Evolutionary conservation across 768 basidiomycete genomes (phyloP), one percentile per base, ranked within the genome.

Genomic region (Suillus variegatus): DNA sequence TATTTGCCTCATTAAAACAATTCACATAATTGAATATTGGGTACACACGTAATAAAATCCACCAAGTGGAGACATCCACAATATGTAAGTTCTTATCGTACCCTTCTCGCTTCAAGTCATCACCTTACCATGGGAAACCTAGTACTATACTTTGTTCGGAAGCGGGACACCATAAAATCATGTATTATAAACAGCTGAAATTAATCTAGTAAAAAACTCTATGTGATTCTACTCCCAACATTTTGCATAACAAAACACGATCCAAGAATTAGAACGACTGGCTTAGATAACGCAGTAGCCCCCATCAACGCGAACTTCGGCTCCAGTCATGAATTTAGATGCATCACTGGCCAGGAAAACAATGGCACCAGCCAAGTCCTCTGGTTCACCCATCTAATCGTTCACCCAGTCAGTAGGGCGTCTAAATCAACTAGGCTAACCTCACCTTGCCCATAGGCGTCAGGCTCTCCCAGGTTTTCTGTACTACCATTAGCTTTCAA

Each of bases 271-370:
- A 25, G 35, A 60, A 35, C 12, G 2, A 41, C 2, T n/a, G 5
- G 6, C 57, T 76, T 79, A 93, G 68, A 91, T 81, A 51, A 81
- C 71, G 75, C 92, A 93, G 78, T 96, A 96, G 7, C 95, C 95
- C 22, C 95, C 95, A 72, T 98, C 96, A 55, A 97, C 87, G 10
- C 89, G 88, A 64, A 94, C 78, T 70, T 94, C 94, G 20, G 90
- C 80, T 10, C 95, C 95, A 3, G 96, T 97, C 82, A 94, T 89
- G 77, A 95, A 98, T 64, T 85, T 86, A 61, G 91, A 92, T 7
- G 95, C 94, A 75, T 97, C 95, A 68, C 92, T 94, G 9, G 91
- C 88, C 20, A 99, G 84, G 77, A 91, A 97, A 64, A 98, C 92
- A 70, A 97, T 84, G 32, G 96, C 94, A 20, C 92, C 93, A 68